Base-by-base conservation (phyloP, 148 eudicot genomes). In the Euryodendron excelsum region DNA sequence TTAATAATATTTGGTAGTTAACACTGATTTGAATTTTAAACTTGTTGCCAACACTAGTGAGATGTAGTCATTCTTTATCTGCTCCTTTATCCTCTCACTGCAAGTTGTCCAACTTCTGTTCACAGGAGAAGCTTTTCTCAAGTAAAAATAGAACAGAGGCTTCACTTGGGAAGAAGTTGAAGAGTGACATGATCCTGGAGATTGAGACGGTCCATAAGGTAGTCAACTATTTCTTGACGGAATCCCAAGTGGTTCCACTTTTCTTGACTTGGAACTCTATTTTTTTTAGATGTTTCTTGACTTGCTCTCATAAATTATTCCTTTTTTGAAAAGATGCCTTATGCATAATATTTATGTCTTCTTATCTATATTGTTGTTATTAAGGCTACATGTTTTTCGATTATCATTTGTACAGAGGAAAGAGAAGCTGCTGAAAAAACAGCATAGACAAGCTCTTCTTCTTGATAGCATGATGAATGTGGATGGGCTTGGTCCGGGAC, bases 121-220 rank as follows among this genome's bases (percentile, higher is more conserved):
- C 81, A 75, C 86, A 96, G 99, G 99, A 96, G 80, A 96, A 96
- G 88, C 95, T 96, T 31, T 87, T 90, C 73, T 76, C 88, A 20
- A 96, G 99, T 85, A 85, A 77, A 87, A 96, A 87, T 77, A 90
- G 97, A 87, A 96, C 90, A 11, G 99, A 96, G 86, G 90, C 79
- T 78, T 90, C 97, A 52, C 80, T 96, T 80, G 99, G 98, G 74
- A 96, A 96, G 91, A 96, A 91, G 80, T 82, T 96, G 80, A 92
- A 92, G 83, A 93, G 80, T 80, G 94, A 89, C 86, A 88, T 89
- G 94, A 89, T 96, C 81, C 90, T 97, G 56, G 98, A 96, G 85
- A 88, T 96, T 76, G 99, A 96, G 89, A 93, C 84, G 85, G 85
- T 91, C 83, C 93, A 91, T 77, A 96, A 92, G 99, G 99, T 96